Conservation (phyloP, 768 basidiomycete species). For the Nidularia sp. region DNA sequence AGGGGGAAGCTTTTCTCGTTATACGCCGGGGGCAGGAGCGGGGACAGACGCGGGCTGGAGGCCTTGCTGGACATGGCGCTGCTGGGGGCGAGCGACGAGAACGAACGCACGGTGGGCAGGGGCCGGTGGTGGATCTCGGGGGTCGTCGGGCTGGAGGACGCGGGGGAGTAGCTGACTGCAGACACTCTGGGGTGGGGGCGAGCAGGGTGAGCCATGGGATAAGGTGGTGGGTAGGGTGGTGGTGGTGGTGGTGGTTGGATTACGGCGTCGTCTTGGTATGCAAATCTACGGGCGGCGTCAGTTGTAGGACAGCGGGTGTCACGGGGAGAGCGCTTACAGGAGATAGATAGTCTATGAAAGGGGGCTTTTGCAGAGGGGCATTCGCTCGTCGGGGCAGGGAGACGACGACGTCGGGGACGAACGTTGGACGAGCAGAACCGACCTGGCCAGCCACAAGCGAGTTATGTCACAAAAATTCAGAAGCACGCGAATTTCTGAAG, state of each 20-base stretch:
- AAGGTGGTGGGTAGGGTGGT: background rate
- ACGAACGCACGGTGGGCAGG: constrained; percentile 50
- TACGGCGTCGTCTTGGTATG: no score
- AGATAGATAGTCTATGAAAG: no score
- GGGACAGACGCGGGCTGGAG: constrained; percentile 40
- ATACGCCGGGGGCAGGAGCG: constrained; percentile 45
- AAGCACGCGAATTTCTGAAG: no score
- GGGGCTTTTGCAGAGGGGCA: no score
- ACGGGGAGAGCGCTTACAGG: no score
- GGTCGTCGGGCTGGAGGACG: constrained; percentile 9
- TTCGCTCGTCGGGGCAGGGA: no score
- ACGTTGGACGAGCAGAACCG: no score
- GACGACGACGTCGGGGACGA: no score
- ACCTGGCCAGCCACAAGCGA: no score
- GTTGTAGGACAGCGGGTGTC: no score
- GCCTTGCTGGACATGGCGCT: constrained; percentile 26
- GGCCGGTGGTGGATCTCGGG: constrained; percentile 62
- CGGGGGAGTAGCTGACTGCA: constrained; percentile 1
- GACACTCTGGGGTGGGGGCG: background rate
- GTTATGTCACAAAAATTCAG: no score
- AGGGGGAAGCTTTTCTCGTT: constrained; percentile 33
- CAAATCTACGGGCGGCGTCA: no score
- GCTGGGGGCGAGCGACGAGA: constrained; percentile 34
- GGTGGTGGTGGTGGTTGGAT: background rate
- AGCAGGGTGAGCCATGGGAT: background rate